Conservation (phyloP, 2,329 filamentous ascomycete genomes). For the Arthrocladium fulminans region DNA sequence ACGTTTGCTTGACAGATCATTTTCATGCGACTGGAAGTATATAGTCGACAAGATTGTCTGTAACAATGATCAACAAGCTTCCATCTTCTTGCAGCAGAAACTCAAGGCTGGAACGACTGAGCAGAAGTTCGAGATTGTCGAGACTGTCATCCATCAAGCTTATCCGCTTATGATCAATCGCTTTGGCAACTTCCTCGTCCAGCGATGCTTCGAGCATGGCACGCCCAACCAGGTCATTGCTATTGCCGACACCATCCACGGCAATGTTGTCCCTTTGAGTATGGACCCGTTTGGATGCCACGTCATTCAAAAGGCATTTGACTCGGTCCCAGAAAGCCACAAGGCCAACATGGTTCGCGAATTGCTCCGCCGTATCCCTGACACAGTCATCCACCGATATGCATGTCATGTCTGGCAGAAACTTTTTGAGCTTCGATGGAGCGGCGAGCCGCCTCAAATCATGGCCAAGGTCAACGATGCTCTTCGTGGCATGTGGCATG, state of each 20-base stretch:
- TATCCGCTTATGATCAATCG: constrained; percentile 97
- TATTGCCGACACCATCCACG: constrained; percentile 88
- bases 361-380: constrained; percentile 83
- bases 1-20: constrained; percentile 85
- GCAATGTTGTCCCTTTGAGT: constrained; percentile 85
- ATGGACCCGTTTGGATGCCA: constrained; percentile 99
- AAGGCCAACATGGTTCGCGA: constrained; percentile 99
- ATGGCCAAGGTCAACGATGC: constrained; percentile 97
- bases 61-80: constrained; percentile 98
- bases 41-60: constrained; percentile 99
- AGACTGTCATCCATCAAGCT: constrained; percentile 88
- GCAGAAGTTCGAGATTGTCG: constrained; percentile 95
- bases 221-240: constrained; percentile 88
- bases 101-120: constrained; percentile 91
- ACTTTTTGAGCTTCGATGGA: constrained; percentile 95
- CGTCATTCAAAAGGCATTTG: constrained; percentile 96
- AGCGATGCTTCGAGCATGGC: constrained; percentile 97
- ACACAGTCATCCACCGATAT: constrained; percentile 97
- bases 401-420: constrained; percentile 99
- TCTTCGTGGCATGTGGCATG: constrained; percentile 94
- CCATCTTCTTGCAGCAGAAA: constrained; percentile 97
- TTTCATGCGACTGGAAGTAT: constrained; percentile 98
- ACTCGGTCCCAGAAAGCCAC: constrained; percentile 93
- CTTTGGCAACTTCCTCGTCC: constrained; percentile 96
- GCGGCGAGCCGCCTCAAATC: constrained; percentile 86